Evolutionary conservation across 176 grass and related monocot species (phyloP), one percentile per base, ranked within the genome.

Genomic region (Alopecurus myosuroides): DNA sequence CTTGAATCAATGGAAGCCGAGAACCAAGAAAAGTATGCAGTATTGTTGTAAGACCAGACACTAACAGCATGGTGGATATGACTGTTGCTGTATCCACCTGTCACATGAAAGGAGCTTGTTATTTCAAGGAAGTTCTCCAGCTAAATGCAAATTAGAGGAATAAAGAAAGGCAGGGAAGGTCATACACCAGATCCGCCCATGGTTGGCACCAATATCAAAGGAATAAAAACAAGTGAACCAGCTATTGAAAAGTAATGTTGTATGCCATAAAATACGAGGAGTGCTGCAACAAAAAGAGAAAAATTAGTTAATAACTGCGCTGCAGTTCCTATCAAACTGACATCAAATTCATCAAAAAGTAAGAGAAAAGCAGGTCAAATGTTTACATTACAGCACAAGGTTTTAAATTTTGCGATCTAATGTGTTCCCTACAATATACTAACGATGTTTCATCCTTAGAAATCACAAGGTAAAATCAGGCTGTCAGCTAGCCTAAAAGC

Each of bases 131-230:
- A 26, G 39, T 42, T 83, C 39, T 58, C 50, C 61, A 78, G 74
- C 11, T 56, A 85, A 84, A 81, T 28, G 39, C 33, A 87, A 82
- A 62, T 62, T 61, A 87, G 49, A 58, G 36, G 46, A 87, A 78
- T 68, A 58, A 85, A 88, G 49, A 88, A 85, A 82, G 77, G 48
- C 85, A 74, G 7, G 37, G 70, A 69, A 82, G 76, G 9, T 63
- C 91, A 77, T 99, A 99, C 97, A 89, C 96, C 97, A 81, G 91
- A 92, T 71, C 97, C 97, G 22, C 97, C 97, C 97, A 99, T 99
- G 49, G 84, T 68, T 57, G 97, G 94, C 70, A 99, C 93, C 84
- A 99, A 87, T 81, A 99, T 92, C 91, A 99, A 91, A 85, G 97
- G 97, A 86, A 92, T 91, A 92, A 99, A 96, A 74, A 99, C 89